Base-by-base conservation (phyloP, 2,329 filamentous ascomycete species). In the Eutypa lata region DNA sequence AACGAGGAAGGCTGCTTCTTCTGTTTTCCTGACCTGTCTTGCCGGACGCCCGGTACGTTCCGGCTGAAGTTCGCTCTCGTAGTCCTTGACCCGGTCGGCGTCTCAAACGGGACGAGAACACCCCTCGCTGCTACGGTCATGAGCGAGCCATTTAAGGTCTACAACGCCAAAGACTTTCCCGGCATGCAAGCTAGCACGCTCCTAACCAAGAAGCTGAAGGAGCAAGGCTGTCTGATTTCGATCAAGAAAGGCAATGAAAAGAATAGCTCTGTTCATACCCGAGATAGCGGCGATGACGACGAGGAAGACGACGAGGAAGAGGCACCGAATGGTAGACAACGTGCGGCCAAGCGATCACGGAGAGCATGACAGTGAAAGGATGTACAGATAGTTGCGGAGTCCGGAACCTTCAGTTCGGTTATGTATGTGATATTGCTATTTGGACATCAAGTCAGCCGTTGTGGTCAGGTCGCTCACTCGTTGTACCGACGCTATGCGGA, bases 201-300 rank as follows among this genome's bases (percentile, higher is more conserved):
- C 18, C 72, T 94, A 37, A 90, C 90, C 1, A 89, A 89, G 67
- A 78, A 81, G 31, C 73, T 94, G 53, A 90, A 90, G 68, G 79
- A 88, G 62, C 90, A 93, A 71, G 90, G 90, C 3, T 90, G 90
- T 63, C 84, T 91, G 48, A 91, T 94, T 56, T 89, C 89, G 35
- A 89, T 93, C 57, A 93, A 93, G 73, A 94, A 93, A 67, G 90
- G 90, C 14, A 91, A 90, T 59, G 87, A 91, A 54, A 85, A 83
- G 69, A 74, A 73, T 16, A 69, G 60, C 28, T 33, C 53, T 18
- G 38, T 42, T 33, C 71, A 70, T 48, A 62, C 57, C 49, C 70
- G 68, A 14, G 73, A 74, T 11, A 74, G 76, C n/a, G 74, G 72
- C 38, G 75, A 73, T 14, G 75, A 74, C 3, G 76, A 76, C 18